Evolutionary conservation across 2,329 filamentous ascomycete genomes (phyloP).

Genomic region (Penicillium hordei): DNA sequence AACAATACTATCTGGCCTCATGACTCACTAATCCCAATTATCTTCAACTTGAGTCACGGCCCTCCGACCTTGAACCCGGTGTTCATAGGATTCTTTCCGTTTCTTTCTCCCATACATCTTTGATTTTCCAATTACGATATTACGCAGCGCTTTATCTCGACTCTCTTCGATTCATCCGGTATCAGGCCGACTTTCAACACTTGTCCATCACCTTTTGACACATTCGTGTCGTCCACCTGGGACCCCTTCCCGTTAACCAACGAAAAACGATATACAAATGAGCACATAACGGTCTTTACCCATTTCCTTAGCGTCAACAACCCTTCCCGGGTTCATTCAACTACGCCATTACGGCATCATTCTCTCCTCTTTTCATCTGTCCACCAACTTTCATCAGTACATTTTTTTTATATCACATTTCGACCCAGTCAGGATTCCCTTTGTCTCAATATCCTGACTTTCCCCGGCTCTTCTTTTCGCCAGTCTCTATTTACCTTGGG

Average conservation of each 20-base stretch:
- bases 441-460: slow-evolving; percentile 6
- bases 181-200: slow-evolving; percentile 10
- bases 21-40: slow-evolving; percentile 31
- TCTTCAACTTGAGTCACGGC: slow-evolving; percentile 33
- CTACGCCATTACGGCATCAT: slow-evolving; percentile 30
- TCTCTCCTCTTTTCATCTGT: slow-evolving; percentile 26
- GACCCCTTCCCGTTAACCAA: slow-evolving; percentile 20
- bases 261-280: slow-evolving; percentile 41
- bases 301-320: slow-evolving; percentile 36
- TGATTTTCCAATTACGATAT: slow-evolving; percentile 38
- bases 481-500: slow-evolving; percentile 24
- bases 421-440: slow-evolving; percentile 4
- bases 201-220: slow-evolving; percentile 9
- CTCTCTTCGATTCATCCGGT: slow-evolving; percentile 9
- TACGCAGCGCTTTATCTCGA: slow-evolving; percentile 39
- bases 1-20: slow-evolving; percentile 16
- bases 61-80: slow-evolving; percentile 36
- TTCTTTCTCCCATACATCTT: slow-evolving; percentile 29
- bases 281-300: slow-evolving; percentile 43
- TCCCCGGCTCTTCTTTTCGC: slow-evolving; percentile 18
- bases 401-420: slow-evolving; percentile 23
- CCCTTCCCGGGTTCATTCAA: slow-evolving; percentile 25
- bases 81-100: slow-evolving; percentile 35
- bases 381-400: slow-evolving; percentile 26
- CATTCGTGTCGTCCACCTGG: slow-evolving; percentile 13